Evolutionary conservation across 2,329 filamentous ascomycete genomes (phyloP).

Genomic region (Xylaria sp.): DNA sequence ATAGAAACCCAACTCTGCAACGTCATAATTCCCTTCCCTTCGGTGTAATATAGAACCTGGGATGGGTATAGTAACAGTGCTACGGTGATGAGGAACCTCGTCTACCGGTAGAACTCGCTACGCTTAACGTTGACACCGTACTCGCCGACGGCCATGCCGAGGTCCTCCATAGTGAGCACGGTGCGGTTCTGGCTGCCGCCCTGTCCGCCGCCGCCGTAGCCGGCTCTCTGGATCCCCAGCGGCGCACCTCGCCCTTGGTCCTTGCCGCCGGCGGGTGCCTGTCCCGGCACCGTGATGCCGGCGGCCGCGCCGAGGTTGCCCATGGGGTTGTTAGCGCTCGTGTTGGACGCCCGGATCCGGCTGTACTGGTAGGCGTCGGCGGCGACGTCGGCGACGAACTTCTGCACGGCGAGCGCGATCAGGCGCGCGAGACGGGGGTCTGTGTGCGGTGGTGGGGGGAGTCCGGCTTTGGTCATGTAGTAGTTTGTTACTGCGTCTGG

Average conservation of each 20-base stretch:
- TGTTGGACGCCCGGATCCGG: constrained; percentile 91
- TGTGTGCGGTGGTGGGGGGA: constrained; percentile 90
- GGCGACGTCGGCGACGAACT: constrained; percentile 97
- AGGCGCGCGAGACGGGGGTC: constrained; percentile 91
- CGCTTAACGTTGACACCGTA: constrained; percentile 98
- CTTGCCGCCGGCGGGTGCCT: constrained; percentile 65
- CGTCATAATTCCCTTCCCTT: not conserved
- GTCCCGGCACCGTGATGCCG: constrained; percentile 73
- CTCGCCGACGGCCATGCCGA: constrained; percentile 97
- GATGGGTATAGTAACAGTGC: not conserved
- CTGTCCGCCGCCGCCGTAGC: constrained; percentile 88
- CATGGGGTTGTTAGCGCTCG: constrained; percentile 89
- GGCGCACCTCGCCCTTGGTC: constrained; percentile 69
- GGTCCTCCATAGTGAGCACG: constrained; percentile 97
- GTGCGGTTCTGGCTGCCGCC: constrained; percentile 90
- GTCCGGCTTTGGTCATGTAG: constrained; percentile 95
- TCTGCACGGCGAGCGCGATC: constrained; percentile 96
- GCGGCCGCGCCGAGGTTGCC: constrained; percentile 82
- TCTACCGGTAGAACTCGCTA: constrained; percentile 83
- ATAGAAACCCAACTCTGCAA: constrained; percentile 5
- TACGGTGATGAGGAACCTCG: not conserved
- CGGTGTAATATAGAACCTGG: not conserved
- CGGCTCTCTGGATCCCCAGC: constrained; percentile 79
- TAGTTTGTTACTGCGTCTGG: constrained; percentile 97
- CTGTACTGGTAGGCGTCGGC: constrained; percentile 98